Evolutionary conservation across 176 grass and related monocot genomes (phyloP), one percentile per base, ranked within the genome.

Genomic region (Bothriochloa decipiens): DNA sequence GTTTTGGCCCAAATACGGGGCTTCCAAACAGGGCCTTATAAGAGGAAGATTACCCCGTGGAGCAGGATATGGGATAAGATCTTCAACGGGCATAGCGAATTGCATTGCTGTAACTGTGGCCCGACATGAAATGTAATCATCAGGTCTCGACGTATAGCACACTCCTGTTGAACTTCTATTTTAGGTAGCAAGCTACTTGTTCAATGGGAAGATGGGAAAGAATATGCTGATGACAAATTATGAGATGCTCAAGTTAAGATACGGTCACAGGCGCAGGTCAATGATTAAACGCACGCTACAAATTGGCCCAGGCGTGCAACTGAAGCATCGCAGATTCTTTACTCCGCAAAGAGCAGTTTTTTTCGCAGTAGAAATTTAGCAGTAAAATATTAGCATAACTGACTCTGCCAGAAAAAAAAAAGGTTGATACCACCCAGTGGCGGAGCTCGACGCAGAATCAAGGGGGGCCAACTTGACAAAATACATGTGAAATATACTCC

Each of bases 261-360:
- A 52, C 40, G 76, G 41, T 50, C 37, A 58, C 18, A 36, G 50
- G 16, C 6, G 8, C 25, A 62, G 58, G 10, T 62, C 58, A 26
- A 26, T 82, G 25, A 76, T 76, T 60, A 68, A 81, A 61, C 27
- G 62, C 78, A 76, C 23, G 1, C 13, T 3, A 35, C 37, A 65
- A 87, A 69, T 58, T 58, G 47, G 14, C 71, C 17, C 8, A 69
- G 36, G 46, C 62, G 78, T 87, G 85, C 78, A 61, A 13, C 18
- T 25, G 33, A 87, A 81, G 61, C 78, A 60, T 74, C 11, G 11
- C 43, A 65, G 55, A 67, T 40, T 39, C 20, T 43, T 23, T 13
- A 33, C 37, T 2, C 4, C 9, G 18, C 7, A n/a, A 11, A 3
- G 35, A 33, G 14, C 29, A 67, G 15, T 29, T 4, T 68, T 68